Evolutionary conservation across 1,284 basidiomycete genomes (phyloP).

Genomic region (Ceratobasidium sp.): DNA sequence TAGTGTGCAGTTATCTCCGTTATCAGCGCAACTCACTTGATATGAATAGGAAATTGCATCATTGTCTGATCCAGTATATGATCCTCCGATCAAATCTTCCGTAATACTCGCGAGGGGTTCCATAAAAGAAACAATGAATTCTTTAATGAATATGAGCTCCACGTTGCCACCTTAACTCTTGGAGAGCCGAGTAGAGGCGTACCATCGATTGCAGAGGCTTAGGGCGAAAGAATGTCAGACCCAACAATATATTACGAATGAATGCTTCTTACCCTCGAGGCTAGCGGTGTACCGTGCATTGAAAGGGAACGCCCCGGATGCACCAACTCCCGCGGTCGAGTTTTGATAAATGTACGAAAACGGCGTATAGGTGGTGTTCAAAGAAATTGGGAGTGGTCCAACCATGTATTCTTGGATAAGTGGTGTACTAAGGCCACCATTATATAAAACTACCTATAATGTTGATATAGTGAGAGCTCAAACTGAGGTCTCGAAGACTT

Average conservation of each 20-base stretch:
- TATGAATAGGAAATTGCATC: conserved; percentile 37
- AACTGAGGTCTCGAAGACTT: not conserved
- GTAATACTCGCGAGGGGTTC: conserved; percentile 48
- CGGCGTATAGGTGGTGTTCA: conserved; percentile 54
- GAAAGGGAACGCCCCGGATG: conserved; percentile 66
- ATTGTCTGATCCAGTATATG: conserved; percentile 39
- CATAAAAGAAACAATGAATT: conserved; percentile 43
- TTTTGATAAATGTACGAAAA: conserved; percentile 47
- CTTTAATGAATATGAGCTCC: conserved; percentile 58
- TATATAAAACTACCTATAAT: conserved; percentile 67
- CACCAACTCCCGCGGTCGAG: conserved; percentile 59
- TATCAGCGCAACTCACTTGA: conserved; percentile 16
- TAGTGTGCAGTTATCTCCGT: conserved; percentile 31
- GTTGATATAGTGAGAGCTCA: conserved; percentile 54
- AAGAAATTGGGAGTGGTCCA: conserved; percentile 67
- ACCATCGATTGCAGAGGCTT: conserved; percentile 60
- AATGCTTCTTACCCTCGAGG: conserved; percentile 8
- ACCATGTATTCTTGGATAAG: conserved; percentile 69
- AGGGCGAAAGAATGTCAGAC: conserved; percentile 52
- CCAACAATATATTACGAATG: conserved; percentile 53
- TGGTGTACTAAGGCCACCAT: conserved; percentile 64
- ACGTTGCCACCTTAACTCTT: conserved; percentile 57
- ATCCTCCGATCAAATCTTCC: conserved; percentile 59
- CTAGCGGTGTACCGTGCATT: conserved; percentile 62
- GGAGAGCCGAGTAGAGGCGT: conserved; percentile 54